Conservation (phyloP, 768 basidiomycete genomes). For the Agrocybe pediades region DNA sequence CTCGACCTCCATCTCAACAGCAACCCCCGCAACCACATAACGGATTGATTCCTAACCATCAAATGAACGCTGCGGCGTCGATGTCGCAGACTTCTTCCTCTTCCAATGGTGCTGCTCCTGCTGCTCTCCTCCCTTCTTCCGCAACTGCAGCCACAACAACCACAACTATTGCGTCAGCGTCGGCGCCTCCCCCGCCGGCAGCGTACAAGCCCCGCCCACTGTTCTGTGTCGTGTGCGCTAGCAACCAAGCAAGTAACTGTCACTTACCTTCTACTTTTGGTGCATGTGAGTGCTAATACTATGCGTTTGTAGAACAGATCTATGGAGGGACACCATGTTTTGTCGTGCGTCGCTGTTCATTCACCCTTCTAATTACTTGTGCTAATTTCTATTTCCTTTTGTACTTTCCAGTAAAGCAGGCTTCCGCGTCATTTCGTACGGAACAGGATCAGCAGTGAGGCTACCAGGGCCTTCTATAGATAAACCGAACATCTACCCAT, state of each 20-base stretch:
- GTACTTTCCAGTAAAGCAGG: slow-evolving; percentile 74
- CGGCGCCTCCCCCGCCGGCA: slow-evolving; percentile 9
- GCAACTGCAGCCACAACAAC: slow-evolving; percentile 6
- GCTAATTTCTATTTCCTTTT: slow-evolving; percentile 1
- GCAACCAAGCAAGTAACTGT: slow-evolving; percentile 77
- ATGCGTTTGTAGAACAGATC: slow-evolving; percentile 75
- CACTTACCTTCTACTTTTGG: slow-evolving; percentile 1
- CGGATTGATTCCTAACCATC: too few relatives aligned
- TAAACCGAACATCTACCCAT: slow-evolving; percentile 95
- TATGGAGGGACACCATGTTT: slow-evolving; percentile 95
- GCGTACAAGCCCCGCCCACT: slow-evolving; percentile 71
- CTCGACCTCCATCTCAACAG: background rate
- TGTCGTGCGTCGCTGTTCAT: slow-evolving; percentile 61
- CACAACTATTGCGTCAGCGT: slow-evolving; percentile 1
- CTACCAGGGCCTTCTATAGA: slow-evolving; percentile 95
- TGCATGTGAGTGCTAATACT: slow-evolving; percentile 5
- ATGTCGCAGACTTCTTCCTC: too few relatives aligned
- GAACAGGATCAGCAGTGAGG: slow-evolving; percentile 96
- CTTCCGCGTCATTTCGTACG: slow-evolving; percentile 88
- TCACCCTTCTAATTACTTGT: background rate
- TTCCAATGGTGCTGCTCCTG: slow-evolving; percentile 11
- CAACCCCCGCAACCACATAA: too few relatives aligned
- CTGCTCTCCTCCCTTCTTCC: slow-evolving; percentile 3
- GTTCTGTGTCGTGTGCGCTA: slow-evolving; percentile 99
- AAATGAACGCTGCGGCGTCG: too few relatives aligned